Evolutionary conservation across 2,329 filamentous ascomycete species (phyloP).

Genomic region (Coniochaeta ligniaria): DNA sequence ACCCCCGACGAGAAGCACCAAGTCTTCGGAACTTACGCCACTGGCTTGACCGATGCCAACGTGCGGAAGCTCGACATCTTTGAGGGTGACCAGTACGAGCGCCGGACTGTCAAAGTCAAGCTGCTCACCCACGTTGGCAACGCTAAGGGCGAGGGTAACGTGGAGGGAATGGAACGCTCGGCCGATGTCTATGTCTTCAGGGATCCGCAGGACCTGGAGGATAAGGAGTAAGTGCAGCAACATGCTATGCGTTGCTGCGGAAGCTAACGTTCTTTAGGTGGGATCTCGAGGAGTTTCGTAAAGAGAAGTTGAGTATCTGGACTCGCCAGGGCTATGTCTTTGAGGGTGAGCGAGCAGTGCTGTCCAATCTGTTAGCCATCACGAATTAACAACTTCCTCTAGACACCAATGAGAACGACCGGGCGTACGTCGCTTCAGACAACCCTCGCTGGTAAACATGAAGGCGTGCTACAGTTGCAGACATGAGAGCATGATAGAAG

Average conservation of each 20-base stretch:
- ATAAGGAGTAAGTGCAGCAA: constrained; percentile 39
- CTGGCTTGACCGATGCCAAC: constrained; percentile 71
- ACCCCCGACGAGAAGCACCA: constrained; percentile 44
- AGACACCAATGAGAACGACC: background rate
- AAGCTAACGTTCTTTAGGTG: constrained; percentile 34
- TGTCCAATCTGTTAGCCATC: background rate
- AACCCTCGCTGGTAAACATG: background rate
- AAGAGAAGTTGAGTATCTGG: constrained; percentile 59
- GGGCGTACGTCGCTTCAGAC: background rate
- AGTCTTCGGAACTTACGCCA: constrained; percentile 71
- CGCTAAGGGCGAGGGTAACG: constrained; percentile 30
- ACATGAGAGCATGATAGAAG: background rate
- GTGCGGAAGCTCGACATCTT: constrained; percentile 71
- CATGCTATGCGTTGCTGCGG: background rate
- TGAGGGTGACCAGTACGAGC: constrained; percentile 69
- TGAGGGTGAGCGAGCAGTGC: constrained; percentile 24
- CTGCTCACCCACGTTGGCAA: constrained; percentile 31
- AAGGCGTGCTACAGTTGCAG: background rate
- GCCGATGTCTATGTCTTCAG: constrained; percentile 62
- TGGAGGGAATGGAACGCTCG: constrained; percentile 37
- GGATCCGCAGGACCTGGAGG: constrained; percentile 48
- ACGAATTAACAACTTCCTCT: background rate
- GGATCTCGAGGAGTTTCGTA: constrained; percentile 79
- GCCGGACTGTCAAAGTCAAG: constrained; percentile 47
- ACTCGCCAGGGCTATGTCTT: constrained; percentile 42